Percentiles rank a stretch among this genome's conserved stretches.
Conservation (phyloP, 768 basidiomycete genomes). For the Lyophyllum atratum region DNA sequence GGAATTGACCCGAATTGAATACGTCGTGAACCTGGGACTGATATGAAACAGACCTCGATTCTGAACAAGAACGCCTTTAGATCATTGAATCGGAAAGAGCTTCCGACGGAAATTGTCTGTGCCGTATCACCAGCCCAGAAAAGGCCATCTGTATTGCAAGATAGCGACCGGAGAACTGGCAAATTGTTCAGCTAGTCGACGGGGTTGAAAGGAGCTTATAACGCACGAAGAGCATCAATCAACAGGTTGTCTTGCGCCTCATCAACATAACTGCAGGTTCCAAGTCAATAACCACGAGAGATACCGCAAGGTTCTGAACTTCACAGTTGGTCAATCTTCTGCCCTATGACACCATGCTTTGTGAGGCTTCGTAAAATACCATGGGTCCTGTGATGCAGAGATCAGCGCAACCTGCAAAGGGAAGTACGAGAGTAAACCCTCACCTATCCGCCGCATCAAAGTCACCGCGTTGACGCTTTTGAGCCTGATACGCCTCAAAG, state of each 20-base stretch:
- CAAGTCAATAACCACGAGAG: not conserved
- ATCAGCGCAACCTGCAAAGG: not conserved
- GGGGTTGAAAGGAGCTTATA: not conserved
- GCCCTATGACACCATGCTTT: constrained; percentile 34
- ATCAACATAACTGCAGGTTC: constrained; percentile 71
- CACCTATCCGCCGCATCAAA: constrained; percentile 65
- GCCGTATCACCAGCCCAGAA: constrained; percentile 85
- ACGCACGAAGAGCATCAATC: constrained; percentile 59
- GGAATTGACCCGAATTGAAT: not conserved
- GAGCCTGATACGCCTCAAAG: constrained; percentile 52
- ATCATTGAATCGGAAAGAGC: constrained; percentile 71
- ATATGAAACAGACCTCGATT: constrained; percentile 48
- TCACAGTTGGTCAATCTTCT: constrained; percentile 59
- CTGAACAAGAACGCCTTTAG: constrained; percentile 67
- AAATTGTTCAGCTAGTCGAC: not conserved
- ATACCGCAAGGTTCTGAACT: constrained; percentile 13
- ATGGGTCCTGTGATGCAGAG: constrained; percentile 44
- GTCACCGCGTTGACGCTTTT: constrained; percentile 43
- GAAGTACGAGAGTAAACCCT: too few relatives aligned
- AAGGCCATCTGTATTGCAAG: constrained; percentile 62
- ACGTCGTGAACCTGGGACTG: not conserved
- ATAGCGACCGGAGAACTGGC: constrained; percentile 63
- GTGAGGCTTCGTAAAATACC: constrained; percentile 40
- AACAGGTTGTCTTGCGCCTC: constrained; percentile 75
- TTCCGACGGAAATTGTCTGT: constrained; percentile 74